Evolutionary conservation across 805 yeast species (phyloP).

Genomic region (Wickerhamomyces sydowiorum): DNA sequence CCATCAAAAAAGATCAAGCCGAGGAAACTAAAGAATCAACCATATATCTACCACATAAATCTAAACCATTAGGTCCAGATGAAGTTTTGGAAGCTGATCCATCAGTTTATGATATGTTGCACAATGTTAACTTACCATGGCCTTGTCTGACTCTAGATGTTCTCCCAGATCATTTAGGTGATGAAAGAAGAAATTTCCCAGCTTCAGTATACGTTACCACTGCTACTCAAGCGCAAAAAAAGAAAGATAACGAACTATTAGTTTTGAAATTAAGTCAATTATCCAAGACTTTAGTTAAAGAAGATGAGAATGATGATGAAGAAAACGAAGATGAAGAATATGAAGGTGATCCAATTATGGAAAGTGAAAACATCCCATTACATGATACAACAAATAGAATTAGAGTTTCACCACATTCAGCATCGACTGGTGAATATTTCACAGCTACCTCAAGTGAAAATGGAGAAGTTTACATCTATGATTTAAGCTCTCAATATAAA

Average conservation of each 20-base stretch:
- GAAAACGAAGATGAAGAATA: constrained; percentile 66
- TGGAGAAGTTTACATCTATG: constrained; percentile 86
- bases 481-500: constrained; percentile 69
- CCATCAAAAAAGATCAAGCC: constrained; percentile 31
- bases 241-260: constrained; percentile 84
- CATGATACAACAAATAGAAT: constrained; percentile 85
- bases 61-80: constrained; percentile 89
- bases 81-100: constrained; percentile 97
- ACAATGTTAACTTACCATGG: constrained; percentile 92
- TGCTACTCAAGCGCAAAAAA: constrained; percentile 87
- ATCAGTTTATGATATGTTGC: constrained; percentile 92
- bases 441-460: constrained; percentile 86
- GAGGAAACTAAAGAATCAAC: constrained; percentile 33
- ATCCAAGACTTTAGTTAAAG: constrained; percentile 81
- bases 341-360: constrained; percentile 80
- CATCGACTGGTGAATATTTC: constrained; percentile 68
- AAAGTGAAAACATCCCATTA: constrained; percentile 72
- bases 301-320: constrained; percentile 68
- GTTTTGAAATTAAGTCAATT: constrained; percentile 79
- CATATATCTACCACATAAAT: constrained; percentile 81
- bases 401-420: constrained; percentile 75
- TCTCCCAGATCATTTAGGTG: constrained; percentile 80
- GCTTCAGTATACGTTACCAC: constrained; percentile 81
- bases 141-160: constrained; percentile 92
- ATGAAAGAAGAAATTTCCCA: constrained; percentile 86